Evolutionary conservation across 768 basidiomycete genomes (phyloP).

Genomic region (Nevesoporus exiguus): DNA sequence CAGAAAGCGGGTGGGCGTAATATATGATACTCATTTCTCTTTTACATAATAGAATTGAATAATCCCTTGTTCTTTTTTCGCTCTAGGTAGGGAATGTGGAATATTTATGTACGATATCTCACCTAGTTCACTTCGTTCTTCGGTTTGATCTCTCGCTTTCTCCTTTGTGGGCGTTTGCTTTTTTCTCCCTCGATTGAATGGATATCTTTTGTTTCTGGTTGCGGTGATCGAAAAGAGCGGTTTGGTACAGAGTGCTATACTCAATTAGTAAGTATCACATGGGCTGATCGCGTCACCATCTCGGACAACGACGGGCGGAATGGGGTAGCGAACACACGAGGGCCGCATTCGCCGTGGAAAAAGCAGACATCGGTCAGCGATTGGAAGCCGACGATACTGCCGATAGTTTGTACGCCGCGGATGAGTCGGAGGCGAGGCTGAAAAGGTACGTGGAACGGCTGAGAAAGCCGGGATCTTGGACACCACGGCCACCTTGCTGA

Average conservation of each 20-base stretch:
- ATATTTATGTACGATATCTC: conserved; percentile 35
- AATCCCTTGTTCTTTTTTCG: neutral
- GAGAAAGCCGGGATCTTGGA: conserved; percentile 76
- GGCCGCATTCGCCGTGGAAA: conserved; percentile 64
- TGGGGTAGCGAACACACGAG: conserved; percentile 60
- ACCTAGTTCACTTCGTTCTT: conserved; percentile 10
- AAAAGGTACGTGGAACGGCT: conserved; percentile 74
- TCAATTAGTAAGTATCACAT: too few relatives aligned
- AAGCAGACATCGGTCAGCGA: conserved; percentile 83
- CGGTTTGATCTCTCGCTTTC: neutral
- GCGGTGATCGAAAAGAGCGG: neutral
- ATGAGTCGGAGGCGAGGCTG: conserved; percentile 86
- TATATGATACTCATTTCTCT: conserved; percentile 18
- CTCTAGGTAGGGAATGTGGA: conserved; percentile 12
- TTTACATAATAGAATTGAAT: conserved; percentile 16
- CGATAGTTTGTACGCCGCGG: conserved; percentile 89
- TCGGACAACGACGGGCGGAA: too few relatives aligned
- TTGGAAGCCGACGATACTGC: conserved; percentile 89
- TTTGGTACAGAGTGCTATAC: too few relatives aligned
- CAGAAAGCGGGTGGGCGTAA: conserved; percentile 32
- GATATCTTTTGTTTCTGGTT: conserved; percentile 1
- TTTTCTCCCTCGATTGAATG: conserved; percentile 8
- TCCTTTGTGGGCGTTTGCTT: conserved; percentile 5
- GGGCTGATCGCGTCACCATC: too few relatives aligned
- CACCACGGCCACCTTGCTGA: conserved; percentile 76